Evolutionary conservation across 2,329 filamentous ascomycete genomes (phyloP).

Genomic region (Lasiodiplodia theobromae): DNA sequence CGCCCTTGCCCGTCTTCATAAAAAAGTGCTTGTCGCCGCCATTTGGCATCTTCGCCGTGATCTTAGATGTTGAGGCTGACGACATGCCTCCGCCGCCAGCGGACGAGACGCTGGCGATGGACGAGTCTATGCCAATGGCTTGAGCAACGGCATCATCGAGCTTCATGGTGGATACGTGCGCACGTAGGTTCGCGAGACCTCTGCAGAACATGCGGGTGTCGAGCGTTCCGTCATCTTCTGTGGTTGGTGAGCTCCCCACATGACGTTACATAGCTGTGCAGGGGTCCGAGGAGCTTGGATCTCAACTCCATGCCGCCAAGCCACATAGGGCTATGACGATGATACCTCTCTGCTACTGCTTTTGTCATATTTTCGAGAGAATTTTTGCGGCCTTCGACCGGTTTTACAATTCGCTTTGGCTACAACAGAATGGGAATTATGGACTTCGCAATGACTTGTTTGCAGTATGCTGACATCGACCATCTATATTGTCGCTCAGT

Average conservation of each 20-base stretch:
- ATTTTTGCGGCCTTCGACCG: neutral
- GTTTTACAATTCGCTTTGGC: neutral
- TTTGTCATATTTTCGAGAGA: neutral
- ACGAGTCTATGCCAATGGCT: slow-evolving; percentile 66
- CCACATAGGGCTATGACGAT: neutral
- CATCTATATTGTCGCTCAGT: neutral
- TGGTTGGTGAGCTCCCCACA: slow-evolving; percentile 10
- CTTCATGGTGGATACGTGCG: slow-evolving; percentile 46
- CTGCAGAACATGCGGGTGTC: neutral
- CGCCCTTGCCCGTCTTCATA: slow-evolving; percentile 72
- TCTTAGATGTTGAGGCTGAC: slow-evolving; percentile 69
- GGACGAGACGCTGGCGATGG: slow-evolving; percentile 61
- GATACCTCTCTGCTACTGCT: neutral
- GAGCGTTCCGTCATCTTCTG: slow-evolving; percentile 6
- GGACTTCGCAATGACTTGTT: neutral
- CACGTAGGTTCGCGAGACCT: neutral
- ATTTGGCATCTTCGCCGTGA: slow-evolving; percentile 55
- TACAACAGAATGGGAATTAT: neutral
- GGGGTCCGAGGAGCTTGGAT: slow-evolving; percentile 20
- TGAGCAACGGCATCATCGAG: slow-evolving; percentile 69
- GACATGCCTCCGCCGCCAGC: slow-evolving; percentile 72
- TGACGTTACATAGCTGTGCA: slow-evolving; percentile 12
- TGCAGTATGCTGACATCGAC: neutral
- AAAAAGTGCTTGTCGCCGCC: slow-evolving; percentile 67
- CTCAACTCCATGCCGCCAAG: neutral